Percentiles rank a stretch among this genome's conserved stretches.
These are phyloP conservation scores for Agastache rugosa DNA, from an alignment of 257 asterid species.

Conservation along the genomic window DNA sequence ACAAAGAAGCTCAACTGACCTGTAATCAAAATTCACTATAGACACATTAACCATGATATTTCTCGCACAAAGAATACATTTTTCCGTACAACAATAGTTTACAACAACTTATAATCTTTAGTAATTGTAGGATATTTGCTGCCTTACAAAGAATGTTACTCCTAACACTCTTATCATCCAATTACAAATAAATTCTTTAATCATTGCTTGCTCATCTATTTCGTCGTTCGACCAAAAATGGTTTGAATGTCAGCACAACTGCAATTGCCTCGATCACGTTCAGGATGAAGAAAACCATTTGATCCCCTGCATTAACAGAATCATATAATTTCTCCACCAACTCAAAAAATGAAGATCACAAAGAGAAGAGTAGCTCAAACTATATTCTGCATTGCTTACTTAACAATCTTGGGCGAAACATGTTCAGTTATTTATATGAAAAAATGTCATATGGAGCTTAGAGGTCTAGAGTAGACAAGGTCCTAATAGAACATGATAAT, in stretches of 20 bases:
- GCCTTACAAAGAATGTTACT: neutral
- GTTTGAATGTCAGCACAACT: constrained; percentile 63
- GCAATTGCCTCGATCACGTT: constrained; percentile 60
- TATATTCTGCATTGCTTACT: neutral
- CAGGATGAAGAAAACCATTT: constrained; percentile 66
- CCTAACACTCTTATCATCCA: neutral
- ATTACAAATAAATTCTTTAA: neutral
- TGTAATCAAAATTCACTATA: too few relatives aligned
- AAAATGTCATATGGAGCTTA: neutral
- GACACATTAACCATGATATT: too few relatives aligned
- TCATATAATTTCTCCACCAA: neutral
- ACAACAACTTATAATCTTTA: neutral
- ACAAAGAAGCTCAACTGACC: too few relatives aligned
- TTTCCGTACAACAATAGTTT: neutral
- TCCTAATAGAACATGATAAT: neutral
- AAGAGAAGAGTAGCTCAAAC: neutral
- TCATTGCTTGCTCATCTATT: neutral
- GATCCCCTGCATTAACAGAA: constrained; percentile 60
- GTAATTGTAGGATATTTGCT: neutral
- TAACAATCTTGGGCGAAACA: neutral
- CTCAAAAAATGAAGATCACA: neutral
- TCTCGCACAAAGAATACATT: neutral
- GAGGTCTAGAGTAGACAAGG: neutral
- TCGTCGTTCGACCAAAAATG: constrained; percentile 53
- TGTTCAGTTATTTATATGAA: neutral